Evolutionary conservation across 2,329 filamentous ascomycete species (phyloP).

Genomic region (Trichoderma afroharzianum): DNA sequence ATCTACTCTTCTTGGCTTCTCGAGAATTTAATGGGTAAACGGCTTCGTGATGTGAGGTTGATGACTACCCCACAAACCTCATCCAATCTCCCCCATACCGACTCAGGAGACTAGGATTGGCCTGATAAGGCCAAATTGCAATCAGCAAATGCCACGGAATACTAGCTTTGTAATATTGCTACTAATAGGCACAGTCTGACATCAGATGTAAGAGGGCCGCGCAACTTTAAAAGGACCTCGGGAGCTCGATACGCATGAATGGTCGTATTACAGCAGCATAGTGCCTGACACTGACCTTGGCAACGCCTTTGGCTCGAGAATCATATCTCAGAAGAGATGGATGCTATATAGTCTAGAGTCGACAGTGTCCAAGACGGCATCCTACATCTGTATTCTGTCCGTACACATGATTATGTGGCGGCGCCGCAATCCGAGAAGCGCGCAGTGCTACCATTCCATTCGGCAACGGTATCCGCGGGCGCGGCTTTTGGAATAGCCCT

Average conservation of each 20-base stretch:
- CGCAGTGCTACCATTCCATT: not conserved
- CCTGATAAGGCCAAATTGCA: not conserved
- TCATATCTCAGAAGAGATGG: not conserved
- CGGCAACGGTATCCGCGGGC: not conserved
- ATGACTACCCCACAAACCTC: too few relatives aligned
- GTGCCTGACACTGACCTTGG: not conserved
- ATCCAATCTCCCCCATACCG: not conserved
- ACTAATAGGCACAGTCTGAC: not conserved
- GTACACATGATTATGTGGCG: not conserved
- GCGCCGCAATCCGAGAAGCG: not conserved
- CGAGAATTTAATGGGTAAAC: not conserved
- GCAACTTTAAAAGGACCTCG: not conserved
- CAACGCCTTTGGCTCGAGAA: not conserved
- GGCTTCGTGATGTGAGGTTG: not conserved
- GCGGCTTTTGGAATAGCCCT: not conserved
- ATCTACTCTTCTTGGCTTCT: too few relatives aligned
- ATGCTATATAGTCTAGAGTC: not conserved
- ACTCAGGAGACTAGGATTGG: not conserved
- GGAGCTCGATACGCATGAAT: not conserved
- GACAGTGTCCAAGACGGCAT: not conserved
- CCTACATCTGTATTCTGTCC: not conserved
- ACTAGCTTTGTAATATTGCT: not conserved
- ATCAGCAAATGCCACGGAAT: not conserved
- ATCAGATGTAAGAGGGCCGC: not conserved
- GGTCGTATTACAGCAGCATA: not conserved